Evolutionary conservation across 352 stramenopile genomes (phyloP).

Genomic region (Phytophthora palmivora): DNA sequence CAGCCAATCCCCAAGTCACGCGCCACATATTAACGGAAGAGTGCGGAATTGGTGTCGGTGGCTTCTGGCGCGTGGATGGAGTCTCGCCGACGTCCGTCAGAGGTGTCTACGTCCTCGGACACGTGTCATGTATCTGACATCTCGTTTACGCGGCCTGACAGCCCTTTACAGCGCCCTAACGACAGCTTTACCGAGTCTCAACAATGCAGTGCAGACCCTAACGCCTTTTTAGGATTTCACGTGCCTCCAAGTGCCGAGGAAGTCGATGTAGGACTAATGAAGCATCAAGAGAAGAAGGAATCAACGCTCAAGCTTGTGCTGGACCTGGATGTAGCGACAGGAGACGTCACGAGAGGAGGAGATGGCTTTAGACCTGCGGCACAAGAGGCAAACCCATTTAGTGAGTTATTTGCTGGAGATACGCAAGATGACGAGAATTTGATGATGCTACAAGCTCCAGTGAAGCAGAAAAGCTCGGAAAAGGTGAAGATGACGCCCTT

Average conservation of each 20-base stretch:
- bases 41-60: no score
- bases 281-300: conserved; percentile 7
- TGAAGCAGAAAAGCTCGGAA: background rate
- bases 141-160: conserved; percentile 34
- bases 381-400: conserved; percentile 36
- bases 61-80: conserved; percentile 8
- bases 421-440: conserved; percentile 56
- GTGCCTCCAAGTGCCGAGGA: conserved; percentile 24
- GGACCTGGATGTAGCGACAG: conserved; percentile 31
- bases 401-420: conserved; percentile 58
- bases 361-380: conserved; percentile 16
- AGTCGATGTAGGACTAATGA: background rate
- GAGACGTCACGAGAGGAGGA: conserved; percentile 3
- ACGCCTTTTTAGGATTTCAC: conserved; percentile 57
- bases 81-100: conserved; percentile 4
- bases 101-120: conserved; percentile 26
- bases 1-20: background rate
- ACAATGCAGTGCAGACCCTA: conserved; percentile 73
- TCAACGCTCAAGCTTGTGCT: conserved; percentile 39
- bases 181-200: conserved; percentile 53
- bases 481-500: background rate
- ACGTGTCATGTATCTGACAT: conserved; percentile 16
- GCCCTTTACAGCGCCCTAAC: conserved; percentile 25
- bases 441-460: background rate
- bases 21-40: conserved; percentile 15